These are phyloP conservation scores for Rhododendron molle DNA, from an alignment of 148 eudicot species.

Conservation along the genomic window DNA sequence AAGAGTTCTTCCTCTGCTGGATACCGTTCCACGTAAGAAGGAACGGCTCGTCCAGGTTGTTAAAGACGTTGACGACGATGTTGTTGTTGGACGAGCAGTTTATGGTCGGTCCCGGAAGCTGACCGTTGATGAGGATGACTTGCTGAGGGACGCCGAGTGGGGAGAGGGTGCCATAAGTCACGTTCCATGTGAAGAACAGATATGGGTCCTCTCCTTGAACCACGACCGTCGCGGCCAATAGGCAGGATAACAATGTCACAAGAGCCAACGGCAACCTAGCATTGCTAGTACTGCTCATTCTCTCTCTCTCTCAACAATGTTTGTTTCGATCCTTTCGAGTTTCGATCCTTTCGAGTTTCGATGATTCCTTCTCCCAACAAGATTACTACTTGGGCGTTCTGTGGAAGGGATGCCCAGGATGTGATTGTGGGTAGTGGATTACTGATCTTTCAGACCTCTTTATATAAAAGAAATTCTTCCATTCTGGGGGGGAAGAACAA, in stretches of 20 bases:
- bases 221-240: slow-evolving; percentile 25
- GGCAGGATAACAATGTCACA: slow-evolving; percentile 27
- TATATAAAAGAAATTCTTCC: neutral
- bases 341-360: neutral
- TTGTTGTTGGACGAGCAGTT: slow-evolving; percentile 64
- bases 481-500: neutral
- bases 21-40: slow-evolving; percentile 60
- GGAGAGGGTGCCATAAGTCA: slow-evolving; percentile 47
- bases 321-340: neutral
- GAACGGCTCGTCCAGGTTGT: slow-evolving; percentile 67
- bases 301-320: neutral
- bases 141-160: slow-evolving; percentile 64
- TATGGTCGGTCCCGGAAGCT: slow-evolving; percentile 59
- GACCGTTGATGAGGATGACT: slow-evolving; percentile 52
- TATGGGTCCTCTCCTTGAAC: slow-evolving; percentile 61
- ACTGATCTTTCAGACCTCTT: neutral
- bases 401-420: neutral
- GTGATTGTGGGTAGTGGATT: neutral
- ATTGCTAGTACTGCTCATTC: neutral
- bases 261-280: neutral
- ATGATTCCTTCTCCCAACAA: neutral
- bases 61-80: slow-evolving; percentile 54
- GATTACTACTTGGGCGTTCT: neutral
- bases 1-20: slow-evolving; percentile 62
- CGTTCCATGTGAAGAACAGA: slow-evolving; percentile 45